phyloP scores from a whole-genome alignment of 805 yeast species.

The Pichia ethanolica region DNA sequence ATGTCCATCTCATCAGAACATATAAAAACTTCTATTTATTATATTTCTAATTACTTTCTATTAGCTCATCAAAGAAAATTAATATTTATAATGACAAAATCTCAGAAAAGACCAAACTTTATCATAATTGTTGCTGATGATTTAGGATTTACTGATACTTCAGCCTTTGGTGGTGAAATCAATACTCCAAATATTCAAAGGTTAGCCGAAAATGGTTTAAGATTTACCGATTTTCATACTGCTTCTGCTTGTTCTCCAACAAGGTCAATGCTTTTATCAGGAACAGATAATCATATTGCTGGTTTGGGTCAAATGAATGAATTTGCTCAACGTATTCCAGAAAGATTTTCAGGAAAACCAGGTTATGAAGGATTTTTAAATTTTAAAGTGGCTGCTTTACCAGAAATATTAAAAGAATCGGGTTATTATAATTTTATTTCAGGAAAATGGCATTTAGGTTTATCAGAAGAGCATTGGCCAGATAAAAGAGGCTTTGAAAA shows the following conservation, averaged over 20 bases:
- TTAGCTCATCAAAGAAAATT: too few species aligned
- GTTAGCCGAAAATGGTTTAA: constrained; percentile 37
- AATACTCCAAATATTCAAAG: constrained; percentile 44
- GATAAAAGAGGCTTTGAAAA: constrained; percentile 42
- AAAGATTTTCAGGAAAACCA: constrained; percentile 35
- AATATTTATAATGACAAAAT: too few species aligned
- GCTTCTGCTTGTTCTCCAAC: constrained; percentile 64
- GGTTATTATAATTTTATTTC: constrained; percentile 46
- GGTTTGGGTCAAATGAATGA: constrained; percentile 56
- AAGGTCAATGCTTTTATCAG: constrained; percentile 51
- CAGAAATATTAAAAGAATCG: constrained; percentile 40
- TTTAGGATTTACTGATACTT: constrained; percentile 49
- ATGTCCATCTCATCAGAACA: too few species aligned
- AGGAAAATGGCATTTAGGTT: constrained; percentile 59
- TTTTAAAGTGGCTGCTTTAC: constrained; percentile 43
- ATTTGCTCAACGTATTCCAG: constrained; percentile 32
- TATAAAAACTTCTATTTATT: too few species aligned
- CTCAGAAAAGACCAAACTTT: constrained; percentile 37
- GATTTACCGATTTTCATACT: constrained; percentile 53
- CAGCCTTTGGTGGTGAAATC: constrained; percentile 52
- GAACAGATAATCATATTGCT: constrained; percentile 56
- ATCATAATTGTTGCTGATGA: constrained; percentile 55
- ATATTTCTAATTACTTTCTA: too few species aligned
- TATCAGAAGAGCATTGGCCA: constrained; percentile 42
- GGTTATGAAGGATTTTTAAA: constrained; percentile 53